Conservation (phyloP, 176 grass and related monocot genomes). For the Phoenix dactylifera region DNA sequence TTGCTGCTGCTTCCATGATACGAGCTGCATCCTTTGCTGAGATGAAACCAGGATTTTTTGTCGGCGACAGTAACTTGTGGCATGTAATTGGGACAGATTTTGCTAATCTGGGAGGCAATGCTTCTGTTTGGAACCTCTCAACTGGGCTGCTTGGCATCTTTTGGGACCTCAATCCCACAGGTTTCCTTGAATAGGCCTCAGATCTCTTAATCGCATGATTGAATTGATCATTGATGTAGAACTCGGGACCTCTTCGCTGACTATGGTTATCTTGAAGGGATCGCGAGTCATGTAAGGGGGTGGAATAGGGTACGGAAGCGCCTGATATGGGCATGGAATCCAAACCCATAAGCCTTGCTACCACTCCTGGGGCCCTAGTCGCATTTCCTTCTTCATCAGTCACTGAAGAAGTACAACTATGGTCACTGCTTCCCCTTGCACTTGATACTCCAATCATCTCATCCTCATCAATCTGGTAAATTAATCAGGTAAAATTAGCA, state of each 20-base stretch:
- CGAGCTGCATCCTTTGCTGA: slow-evolving; percentile 56
- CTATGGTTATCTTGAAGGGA: slow-evolving; percentile 44
- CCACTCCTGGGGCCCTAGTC: slow-evolving; percentile 59
- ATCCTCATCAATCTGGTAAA: slow-evolving; percentile 51
- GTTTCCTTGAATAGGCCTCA: slow-evolving; percentile 47
- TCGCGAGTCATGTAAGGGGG: slow-evolving; percentile 42
- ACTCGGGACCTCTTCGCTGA: slow-evolving; percentile 46
- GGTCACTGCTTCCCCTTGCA: slow-evolving; percentile 57
- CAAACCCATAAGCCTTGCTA: slow-evolving; percentile 87
- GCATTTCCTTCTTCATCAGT: slow-evolving; percentile 58
- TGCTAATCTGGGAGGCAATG: slow-evolving; percentile 39
- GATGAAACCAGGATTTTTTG: slow-evolving; percentile 61
- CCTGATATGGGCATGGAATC: slow-evolving; percentile 57
- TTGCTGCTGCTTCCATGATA: slow-evolving; percentile 80
- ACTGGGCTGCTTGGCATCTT: slow-evolving; percentile 83
- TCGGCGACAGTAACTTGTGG: slow-evolving; percentile 58
- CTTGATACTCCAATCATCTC: slow-evolving; percentile 40
- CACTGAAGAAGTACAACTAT: slow-evolving; percentile 64
- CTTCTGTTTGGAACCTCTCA: slow-evolving; percentile 72
- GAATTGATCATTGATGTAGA: slow-evolving; percentile 31
- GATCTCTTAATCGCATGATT: slow-evolving; percentile 25
- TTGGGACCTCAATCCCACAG: slow-evolving; percentile 48
- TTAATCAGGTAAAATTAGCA: background rate
- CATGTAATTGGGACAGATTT: slow-evolving; percentile 36
- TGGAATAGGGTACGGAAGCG: slow-evolving; percentile 48